Evolutionary conservation across 495 filamentous ascomycete species (phyloP).

Genomic region (Podospora conica): DNA sequence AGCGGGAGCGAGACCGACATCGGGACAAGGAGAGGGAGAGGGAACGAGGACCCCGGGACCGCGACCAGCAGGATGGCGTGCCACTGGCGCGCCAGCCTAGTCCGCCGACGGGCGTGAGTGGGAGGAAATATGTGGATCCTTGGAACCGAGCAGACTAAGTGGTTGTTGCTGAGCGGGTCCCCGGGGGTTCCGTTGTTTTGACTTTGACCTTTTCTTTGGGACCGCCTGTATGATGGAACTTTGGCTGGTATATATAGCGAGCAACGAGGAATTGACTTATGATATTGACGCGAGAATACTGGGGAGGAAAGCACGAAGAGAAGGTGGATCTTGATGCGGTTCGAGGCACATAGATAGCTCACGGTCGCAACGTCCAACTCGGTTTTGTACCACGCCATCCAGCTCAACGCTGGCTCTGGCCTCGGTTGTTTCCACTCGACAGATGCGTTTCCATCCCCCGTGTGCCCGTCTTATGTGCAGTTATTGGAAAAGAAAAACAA

Average conservation of each 20-base stretch:
- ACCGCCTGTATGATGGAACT: not conserved
- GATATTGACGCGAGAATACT: not conserved
- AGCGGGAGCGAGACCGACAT: conserved; percentile 13
- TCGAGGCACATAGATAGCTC: not conserved
- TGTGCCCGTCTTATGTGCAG: not conserved
- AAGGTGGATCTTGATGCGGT: not conserved
- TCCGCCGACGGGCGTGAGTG: conserved; percentile 28
- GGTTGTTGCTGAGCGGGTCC: not conserved
- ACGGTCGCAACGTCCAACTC: not conserved
- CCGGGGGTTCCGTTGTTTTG: not conserved
- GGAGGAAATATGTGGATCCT: conserved; percentile 30
- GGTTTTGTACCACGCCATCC: not conserved
- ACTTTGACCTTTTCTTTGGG: not conserved
- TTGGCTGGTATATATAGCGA: not conserved
- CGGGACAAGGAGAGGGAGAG: conserved; percentile 11
- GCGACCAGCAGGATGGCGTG: conserved; percentile 4
- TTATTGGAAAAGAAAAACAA: not conserved
- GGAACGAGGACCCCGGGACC: not conserved
- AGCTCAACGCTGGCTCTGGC: not conserved
- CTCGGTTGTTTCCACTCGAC: not conserved
- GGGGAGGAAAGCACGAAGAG: not conserved
- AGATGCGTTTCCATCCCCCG: not conserved
- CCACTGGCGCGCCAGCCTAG: conserved; percentile 16
- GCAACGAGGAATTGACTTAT: not conserved
- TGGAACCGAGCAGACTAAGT: conserved; percentile 10